Evolutionary conservation across 139 green algal genomes (phyloP), one percentile per base, ranked within the genome.

Genomic region (Medakamo hakoo): DNA sequence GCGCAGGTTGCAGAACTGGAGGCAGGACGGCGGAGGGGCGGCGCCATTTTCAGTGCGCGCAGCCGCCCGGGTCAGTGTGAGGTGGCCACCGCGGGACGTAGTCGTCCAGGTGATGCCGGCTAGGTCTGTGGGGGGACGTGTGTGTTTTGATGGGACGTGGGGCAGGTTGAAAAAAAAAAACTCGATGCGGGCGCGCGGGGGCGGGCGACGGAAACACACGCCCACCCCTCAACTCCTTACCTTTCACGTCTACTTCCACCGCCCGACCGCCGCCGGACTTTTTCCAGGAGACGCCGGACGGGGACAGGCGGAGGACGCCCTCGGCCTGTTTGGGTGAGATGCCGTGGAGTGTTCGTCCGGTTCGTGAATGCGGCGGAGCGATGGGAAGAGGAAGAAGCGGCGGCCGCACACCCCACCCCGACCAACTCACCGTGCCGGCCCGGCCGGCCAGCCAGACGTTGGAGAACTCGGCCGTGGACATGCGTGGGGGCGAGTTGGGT

Each of bases 271-370:
- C 73, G 1, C 70, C 68, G 3, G 66, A 52, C 4, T 76, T 73
- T 2, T 72, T 69, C 82, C 82, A 88, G 22, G 56, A 24, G 4
- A 88, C 64, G 23, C 77, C 79, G 0, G 23, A n/a, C 19, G 63
- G 26, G 0, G 28, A 65, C 1, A 88, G 40, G 40, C 40, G 40
- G 9, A 52, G 40, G 9, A 16, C 16, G 40, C 40, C 40, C 16
- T 52, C 40, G 40, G 40, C 40, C 40, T 52, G 40, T 52, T 52
- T 52, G 40, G 16, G 40, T 52, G 40, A 9, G 40, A 52, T 52
- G 40, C 9, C 9, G 40, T 16, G 40, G 9, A 21, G 9, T 52
- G 9, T 52, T 52, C 40, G 9, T 16, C 16, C 40, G 9, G 40
- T 52, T 16, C 40, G 40, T 52, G 9, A 52, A 52, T 52, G 40